Percentiles rank a stretch among this genome's conserved stretches.
These are phyloP conservation scores for Rhynchosporium agropyri DNA, from an alignment of 2,329 filamentous ascomycete species.

Conservation along the genomic window DNA sequence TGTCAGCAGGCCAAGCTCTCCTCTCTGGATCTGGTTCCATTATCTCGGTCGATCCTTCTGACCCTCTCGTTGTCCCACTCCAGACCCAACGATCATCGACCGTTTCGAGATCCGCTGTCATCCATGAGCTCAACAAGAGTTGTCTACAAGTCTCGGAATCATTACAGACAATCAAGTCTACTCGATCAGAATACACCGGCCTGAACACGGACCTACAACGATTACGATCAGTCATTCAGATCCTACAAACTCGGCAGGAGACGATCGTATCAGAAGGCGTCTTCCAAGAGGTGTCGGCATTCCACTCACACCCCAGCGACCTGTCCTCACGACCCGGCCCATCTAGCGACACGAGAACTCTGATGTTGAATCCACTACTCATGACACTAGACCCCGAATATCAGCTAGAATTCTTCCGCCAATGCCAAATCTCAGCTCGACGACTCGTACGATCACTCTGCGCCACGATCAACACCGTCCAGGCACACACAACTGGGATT, in stretches of 20 bases:
- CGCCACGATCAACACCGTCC: conserved; percentile 17
- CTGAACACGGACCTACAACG: conserved; percentile 20
- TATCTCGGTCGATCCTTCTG: conserved; percentile 21
- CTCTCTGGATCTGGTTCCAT: conserved; percentile 6
- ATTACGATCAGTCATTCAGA: conserved; percentile 7
- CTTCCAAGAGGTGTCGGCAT: background rate
- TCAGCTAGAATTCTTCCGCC: conserved; percentile 15
- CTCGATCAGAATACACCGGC: conserved; percentile 8
- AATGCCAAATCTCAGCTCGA: conserved; percentile 21
- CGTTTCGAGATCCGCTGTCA: background rate
- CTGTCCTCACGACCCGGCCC: conserved; percentile 9
- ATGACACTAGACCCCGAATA: conserved; percentile 18
- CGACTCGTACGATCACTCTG: conserved; percentile 19
- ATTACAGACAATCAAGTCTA: conserved; percentile 8
- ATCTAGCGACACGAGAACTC: background rate
- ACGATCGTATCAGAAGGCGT: background rate
- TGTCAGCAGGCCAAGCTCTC: background rate
- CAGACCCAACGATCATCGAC: background rate
- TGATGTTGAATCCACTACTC: conserved; percentile 1
- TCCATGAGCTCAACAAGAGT: conserved; percentile 3
- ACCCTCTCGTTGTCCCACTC: conserved; percentile 17
- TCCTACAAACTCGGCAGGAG: conserved; percentile 3
- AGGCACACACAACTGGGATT: conserved; percentile 16
- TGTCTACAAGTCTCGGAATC: conserved; percentile 3
- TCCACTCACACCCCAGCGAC: conserved; percentile 10